These are phyloP conservation scores for Lumnitzera racemosa DNA, from an alignment of 345 rosid genomes.

Conservation along the genomic window DNA sequence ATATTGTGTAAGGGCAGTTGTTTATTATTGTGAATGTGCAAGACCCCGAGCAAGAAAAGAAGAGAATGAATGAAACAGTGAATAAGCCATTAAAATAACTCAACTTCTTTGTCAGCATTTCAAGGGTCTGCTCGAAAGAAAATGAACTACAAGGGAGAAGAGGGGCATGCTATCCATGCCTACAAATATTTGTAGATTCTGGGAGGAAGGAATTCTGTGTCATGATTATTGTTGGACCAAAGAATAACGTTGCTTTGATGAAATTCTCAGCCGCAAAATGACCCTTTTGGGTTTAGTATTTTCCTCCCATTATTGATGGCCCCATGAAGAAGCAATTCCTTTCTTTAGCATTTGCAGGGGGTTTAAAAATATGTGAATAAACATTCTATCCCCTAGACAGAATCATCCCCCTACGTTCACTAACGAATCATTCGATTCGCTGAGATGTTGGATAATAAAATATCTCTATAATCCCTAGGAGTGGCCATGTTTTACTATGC, in stretches of 20 bases:
- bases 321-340: slow-evolving; percentile 60
- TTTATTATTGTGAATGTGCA: slow-evolving; percentile 58
- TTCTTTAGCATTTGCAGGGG: slow-evolving; percentile 29
- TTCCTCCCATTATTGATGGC: slow-evolving; percentile 17
- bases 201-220: too few relatives aligned
- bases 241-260: slow-evolving; percentile 37
- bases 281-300: slow-evolving; percentile 48
- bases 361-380: not conserved
- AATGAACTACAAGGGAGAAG: not conserved
- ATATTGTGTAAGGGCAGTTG: slow-evolving; percentile 67
- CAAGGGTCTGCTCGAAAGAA: slow-evolving; percentile 2
- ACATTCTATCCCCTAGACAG: too few relatives aligned
- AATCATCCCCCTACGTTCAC: too few relatives aligned
- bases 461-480: too few relatives aligned
- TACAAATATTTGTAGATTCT: too few relatives aligned
- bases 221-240: slow-evolving; percentile 14
- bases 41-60: slow-evolving; percentile 29
- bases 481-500: too few relatives aligned
- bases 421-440: too few relatives aligned
- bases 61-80: slow-evolving; percentile 23
- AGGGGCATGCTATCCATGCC: too few relatives aligned
- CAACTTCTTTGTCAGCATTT: slow-evolving; percentile 7
- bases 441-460: too few relatives aligned
- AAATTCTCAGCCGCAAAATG: slow-evolving; percentile 40
- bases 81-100: slow-evolving; percentile 1